phyloP scores from a whole-genome alignment of 1,284 basidiomycete species.

The Hortiboletus rubellus region DNA sequence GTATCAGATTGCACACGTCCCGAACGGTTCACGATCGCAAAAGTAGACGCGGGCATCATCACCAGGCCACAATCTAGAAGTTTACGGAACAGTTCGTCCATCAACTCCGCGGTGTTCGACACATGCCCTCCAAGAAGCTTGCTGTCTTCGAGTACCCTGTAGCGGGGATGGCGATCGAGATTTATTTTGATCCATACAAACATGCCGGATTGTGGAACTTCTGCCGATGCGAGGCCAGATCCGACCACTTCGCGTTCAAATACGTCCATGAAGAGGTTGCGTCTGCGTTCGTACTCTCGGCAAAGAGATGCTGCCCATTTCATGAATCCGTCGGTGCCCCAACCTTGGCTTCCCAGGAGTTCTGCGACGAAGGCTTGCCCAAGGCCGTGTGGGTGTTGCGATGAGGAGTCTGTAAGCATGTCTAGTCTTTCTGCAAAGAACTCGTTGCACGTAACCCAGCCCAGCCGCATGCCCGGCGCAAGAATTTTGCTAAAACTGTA shows the following conservation, averaged over 20 bases:
- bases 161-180: slow-evolving; percentile 32
- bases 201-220: slow-evolving; percentile 37
- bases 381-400: slow-evolving; percentile 33
- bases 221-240: slow-evolving; percentile 26
- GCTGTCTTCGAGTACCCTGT: slow-evolving; percentile 20
- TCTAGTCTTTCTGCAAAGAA: slow-evolving; percentile 51
- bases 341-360: slow-evolving; percentile 28
- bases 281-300: slow-evolving; percentile 32
- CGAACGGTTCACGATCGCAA: slow-evolving; percentile 31
- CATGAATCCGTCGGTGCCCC: slow-evolving; percentile 36
- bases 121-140: slow-evolving; percentile 15
- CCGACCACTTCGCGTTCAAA: slow-evolving; percentile 26
- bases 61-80: slow-evolving; percentile 31
- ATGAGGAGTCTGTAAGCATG: slow-evolving; percentile 37
- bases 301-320: slow-evolving; percentile 35
- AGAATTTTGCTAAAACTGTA: slow-evolving; percentile 42
- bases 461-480: slow-evolving; percentile 56
- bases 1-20: slow-evolving; percentile 13
- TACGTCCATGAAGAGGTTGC: slow-evolving; percentile 35
- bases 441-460: slow-evolving; percentile 52
- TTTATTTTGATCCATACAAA: slow-evolving; percentile 39
- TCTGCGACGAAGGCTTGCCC: slow-evolving; percentile 36
- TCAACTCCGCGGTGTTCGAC: slow-evolving; percentile 36
- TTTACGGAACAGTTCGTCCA: slow-evolving; percentile 37
- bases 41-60: slow-evolving; percentile 39